phyloP scores from a whole-genome alignment of 2,329 filamentous ascomycete species.

The Talaromyces sp. region DNA sequence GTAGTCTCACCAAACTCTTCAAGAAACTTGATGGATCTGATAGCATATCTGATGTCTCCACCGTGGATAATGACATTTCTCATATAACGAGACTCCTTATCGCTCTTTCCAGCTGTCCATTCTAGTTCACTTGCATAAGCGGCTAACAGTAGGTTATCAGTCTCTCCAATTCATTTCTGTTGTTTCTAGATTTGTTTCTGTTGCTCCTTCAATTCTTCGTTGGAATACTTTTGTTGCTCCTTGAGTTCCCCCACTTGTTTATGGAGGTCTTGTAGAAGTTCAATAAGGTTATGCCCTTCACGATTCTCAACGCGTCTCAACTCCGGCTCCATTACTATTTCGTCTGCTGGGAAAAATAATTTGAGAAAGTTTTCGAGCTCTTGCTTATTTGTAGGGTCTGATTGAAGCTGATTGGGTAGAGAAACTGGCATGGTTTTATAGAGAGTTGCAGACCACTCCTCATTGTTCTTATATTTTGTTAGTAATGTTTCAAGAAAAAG shows the following conservation, averaged over 20 bases:
- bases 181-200: not conserved
- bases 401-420: not conserved
- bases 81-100: not conserved
- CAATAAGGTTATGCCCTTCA: not conserved
- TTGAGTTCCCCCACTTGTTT: not conserved
- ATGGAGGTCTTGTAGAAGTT: not conserved
- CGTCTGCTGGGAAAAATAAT: not conserved
- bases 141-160: not conserved
- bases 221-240: not conserved
- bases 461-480: not conserved
- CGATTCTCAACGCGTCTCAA: not conserved
- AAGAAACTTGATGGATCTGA: not conserved
- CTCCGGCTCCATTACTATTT: not conserved
- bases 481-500: not conserved
- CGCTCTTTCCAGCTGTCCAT: not conserved
- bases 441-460: not conserved
- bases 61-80: not conserved
- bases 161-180: not conserved
- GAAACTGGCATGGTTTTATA: constrained; percentile 1
- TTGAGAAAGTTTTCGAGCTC: constrained; percentile 3
- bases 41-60: not conserved
- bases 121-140: not conserved
- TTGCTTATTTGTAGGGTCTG: not conserved
- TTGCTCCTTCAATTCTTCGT: not conserved
- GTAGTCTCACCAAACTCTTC: not conserved